Base-by-base conservation (phyloP, 768 basidiomycete species). In the Chalciporus piperatus region DNA sequence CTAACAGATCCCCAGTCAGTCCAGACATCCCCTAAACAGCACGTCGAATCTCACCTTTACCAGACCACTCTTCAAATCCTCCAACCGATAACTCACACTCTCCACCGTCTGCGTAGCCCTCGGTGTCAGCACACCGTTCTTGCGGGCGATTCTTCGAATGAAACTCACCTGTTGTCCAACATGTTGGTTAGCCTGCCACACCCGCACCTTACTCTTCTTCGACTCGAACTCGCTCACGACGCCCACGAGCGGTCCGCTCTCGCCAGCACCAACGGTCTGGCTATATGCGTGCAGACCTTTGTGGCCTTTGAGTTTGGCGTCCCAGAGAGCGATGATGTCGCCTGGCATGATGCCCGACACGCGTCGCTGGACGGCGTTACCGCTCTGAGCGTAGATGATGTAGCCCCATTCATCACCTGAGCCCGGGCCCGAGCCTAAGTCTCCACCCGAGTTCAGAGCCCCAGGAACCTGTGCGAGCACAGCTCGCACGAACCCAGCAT, bases 131-230 rank as follows among this genome's bases (percentile, higher is more conserved):
- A 37, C 62, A 65, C 65, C 60, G 66, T 61, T 64, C 63, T 60
- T 59, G 54, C 68, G 66, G 55, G 59, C 57, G 57, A 68, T 62
- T 63, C 45, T 38, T 52, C 57, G 54, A 52, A 58, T 55, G 47
- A 46, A 33, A 74, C 81, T 55, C 54, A 87, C 88, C 80, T 89
- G 87, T 57, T 85, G 88, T 43, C 89, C 84, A 61, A 89, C 87
- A 60, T 87, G 88, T 64, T 88, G 84, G 67, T 91, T 93, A 47
- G 92, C 92, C 67, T 95, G 91, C 67, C 86, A 86, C 40, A 90
- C 83, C 65, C 78, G 80, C 47, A 94, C 74, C 74, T 97, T 97
- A 54, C 79, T 80, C 75, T 94, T 95, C 81, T 90, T 93, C 35
- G 71, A 69, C 59, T 97, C 94, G 65, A 85, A 89, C 63, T 95